Conservation (phyloP, 176 grass and related monocot species). For the Lolium rigidum region DNA sequence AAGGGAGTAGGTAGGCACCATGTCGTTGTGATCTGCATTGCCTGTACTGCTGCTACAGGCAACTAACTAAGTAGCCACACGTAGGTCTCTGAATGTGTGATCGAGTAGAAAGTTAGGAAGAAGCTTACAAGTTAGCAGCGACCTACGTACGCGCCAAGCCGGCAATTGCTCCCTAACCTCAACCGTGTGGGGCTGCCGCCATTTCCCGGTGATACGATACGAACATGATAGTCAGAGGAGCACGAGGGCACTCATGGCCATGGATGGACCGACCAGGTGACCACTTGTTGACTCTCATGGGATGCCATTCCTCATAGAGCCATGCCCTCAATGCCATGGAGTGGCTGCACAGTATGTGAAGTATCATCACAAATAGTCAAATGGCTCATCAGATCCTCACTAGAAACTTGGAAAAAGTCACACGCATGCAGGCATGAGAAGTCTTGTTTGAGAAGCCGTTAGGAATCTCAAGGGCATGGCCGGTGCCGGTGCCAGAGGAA, state of each 20-base stretch:
- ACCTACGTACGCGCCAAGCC: neutral
- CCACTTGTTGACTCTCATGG: neutral
- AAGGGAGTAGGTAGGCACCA: too few relatives aligned
- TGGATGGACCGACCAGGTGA: slow-evolving; percentile 26
- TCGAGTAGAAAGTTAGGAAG: too few relatives aligned
- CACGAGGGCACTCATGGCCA: slow-evolving; percentile 12
- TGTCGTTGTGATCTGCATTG: too few relatives aligned
- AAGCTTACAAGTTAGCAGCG: neutral
- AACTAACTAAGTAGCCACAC: too few relatives aligned
- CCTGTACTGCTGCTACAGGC: neutral
- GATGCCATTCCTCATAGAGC: neutral
- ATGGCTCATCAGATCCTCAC: slow-evolving; percentile 34
- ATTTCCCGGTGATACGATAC: neutral
- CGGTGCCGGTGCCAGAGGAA: slow-evolving; percentile 38
- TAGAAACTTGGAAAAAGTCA: neutral
- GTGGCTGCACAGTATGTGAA: slow-evolving; percentile 23
- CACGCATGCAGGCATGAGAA: neutral
- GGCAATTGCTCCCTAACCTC: slow-evolving; percentile 48
- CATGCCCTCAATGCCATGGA: neutral
- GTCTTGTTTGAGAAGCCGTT: slow-evolving; percentile 29
- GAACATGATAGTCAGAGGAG: slow-evolving; percentile 18
- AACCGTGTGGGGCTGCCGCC: slow-evolving; percentile 28
- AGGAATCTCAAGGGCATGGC: slow-evolving; percentile 30
- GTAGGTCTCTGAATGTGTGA: too few relatives aligned
- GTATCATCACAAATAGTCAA: slow-evolving; percentile 40